Base-by-base conservation (phyloP, 2,329 filamentous ascomycete species). In the Acephala macrosclerotiorum region DNA sequence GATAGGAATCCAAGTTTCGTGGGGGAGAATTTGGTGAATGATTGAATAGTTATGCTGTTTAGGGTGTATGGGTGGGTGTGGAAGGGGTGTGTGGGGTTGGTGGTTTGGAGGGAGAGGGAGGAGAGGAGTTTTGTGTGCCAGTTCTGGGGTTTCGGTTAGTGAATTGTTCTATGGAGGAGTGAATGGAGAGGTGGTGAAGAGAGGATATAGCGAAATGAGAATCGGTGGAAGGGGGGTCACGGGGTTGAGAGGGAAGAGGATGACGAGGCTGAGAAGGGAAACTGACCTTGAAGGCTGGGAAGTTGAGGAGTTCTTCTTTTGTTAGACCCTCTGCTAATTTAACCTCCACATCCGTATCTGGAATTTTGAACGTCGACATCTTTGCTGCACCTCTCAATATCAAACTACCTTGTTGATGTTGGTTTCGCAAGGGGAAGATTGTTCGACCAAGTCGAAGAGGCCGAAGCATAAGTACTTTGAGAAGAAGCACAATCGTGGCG, bases 251-350 rank as follows among this genome's bases (percentile, higher is more conserved):
- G 14, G n/a, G n/a, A 49, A 20, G n/a, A 22, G 20, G n/a, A 22
- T 4, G 7, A 22, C n/a, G 45, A 49, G n/a, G n/a, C 45, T 49
- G 45, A 22, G 45, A 18, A n/a, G 18, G 40, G 12, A 26, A 25
- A 56, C 51, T 4, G 2, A 40, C 55, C 55, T 57, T 36, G 33
- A 57, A 57, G 22, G 55, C 55, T 7, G 55, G 55, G 16, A 57
- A 57, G 2, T 9, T n/a, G n/a, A 57, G 55, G 9, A 57, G 18
- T 20, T 57, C 55, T 2, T 57, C 55, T 16, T 57, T 22, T 11
- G 12, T 36, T 11, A 57, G 14, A 16, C 33, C 55, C 4, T 57
- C 55, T 3, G 18, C 29, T 9, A 57, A 16, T 12, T 40, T 57
- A 25, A 57, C 55, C 18, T 35, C 29, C 6, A 57, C 55, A 20